Conservation (phyloP, 768 basidiomycete genomes). For the Clavaria fumosa region DNA sequence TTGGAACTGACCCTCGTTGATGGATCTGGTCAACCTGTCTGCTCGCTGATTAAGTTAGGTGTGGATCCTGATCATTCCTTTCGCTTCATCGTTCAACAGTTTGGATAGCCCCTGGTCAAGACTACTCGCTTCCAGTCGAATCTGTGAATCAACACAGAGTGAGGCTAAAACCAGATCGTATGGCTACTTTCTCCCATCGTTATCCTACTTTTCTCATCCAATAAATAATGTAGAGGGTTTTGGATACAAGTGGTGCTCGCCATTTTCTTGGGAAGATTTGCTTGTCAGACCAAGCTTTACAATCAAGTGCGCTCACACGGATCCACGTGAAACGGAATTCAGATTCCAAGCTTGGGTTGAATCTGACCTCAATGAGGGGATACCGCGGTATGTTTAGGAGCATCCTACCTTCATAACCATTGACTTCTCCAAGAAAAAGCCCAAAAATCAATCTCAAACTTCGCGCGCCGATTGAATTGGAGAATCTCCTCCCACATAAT, state of each 20-base stretch:
- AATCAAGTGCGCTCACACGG: constrained; percentile 71
- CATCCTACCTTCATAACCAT: background rate
- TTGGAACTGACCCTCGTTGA: constrained; percentile 86
- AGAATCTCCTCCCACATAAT: constrained; percentile 90
- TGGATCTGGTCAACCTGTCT: constrained; percentile 64
- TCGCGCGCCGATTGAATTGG: constrained; percentile 86
- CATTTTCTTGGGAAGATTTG: constrained; percentile 84
- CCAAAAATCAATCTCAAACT: constrained; percentile 78
- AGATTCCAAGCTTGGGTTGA: constrained; percentile 87
- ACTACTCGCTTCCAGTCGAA: constrained; percentile 82
- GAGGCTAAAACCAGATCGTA: constrained; percentile 85
- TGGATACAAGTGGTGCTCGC: constrained; percentile 84
- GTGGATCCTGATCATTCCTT: background rate
- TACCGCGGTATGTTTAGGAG: constrained; percentile 27
- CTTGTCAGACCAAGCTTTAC: constrained; percentile 53
- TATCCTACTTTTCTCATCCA: constrained; percentile 3
- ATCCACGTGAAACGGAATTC: constrained; percentile 76
- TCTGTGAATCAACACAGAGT: constrained; percentile 71
- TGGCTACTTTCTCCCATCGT: constrained; percentile 15
- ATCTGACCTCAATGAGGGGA: constrained; percentile 40
- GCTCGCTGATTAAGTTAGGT: constrained; percentile 68
- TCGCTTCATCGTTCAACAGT: background rate
- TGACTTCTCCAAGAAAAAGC: constrained; percentile 46
- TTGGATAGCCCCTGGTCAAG: constrained; percentile 55
- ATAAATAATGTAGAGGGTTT: constrained; percentile 58